phyloP scores from a whole-genome alignment of 2,329 filamentous ascomycete genomes.

The Pseudogymnoascus sp. region DNA sequence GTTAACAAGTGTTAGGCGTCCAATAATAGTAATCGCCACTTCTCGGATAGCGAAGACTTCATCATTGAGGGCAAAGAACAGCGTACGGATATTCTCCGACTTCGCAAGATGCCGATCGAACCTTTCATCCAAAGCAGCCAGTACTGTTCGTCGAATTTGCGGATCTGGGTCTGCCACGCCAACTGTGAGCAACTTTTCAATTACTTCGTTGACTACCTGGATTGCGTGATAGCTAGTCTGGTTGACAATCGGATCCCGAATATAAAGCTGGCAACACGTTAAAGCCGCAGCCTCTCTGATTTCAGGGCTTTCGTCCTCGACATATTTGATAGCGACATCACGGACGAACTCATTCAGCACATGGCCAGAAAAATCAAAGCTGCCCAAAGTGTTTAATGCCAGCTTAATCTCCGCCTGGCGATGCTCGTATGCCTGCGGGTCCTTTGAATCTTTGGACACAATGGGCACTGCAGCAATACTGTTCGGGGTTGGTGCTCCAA shows the following conservation, averaged over 20 bases:
- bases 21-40: slow-evolving; percentile 92
- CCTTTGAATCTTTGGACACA: slow-evolving; percentile 80
- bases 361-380: slow-evolving; percentile 89
- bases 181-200: slow-evolving; percentile 91
- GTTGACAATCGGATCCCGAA: slow-evolving; percentile 93
- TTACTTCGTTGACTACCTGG: slow-evolving; percentile 94
- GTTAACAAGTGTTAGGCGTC: slow-evolving; percentile 81
- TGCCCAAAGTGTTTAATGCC: slow-evolving; percentile 90
- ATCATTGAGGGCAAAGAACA: slow-evolving; percentile 94
- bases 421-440: slow-evolving; percentile 72
- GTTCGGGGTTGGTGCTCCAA: slow-evolving; percentile 81
- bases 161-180: slow-evolving; percentile 88
- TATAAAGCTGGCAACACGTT: slow-evolving; percentile 96
- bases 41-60: slow-evolving; percentile 89
- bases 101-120: slow-evolving; percentile 97
- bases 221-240: slow-evolving; percentile 96
- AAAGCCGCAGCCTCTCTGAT: slow-evolving; percentile 91
- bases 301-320: slow-evolving; percentile 89
- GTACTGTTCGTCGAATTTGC: slow-evolving; percentile 79
- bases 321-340: slow-evolving; percentile 95
- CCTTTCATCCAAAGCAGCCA: slow-evolving; percentile 81
- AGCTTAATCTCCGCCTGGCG: slow-evolving; percentile 83
- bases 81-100: slow-evolving; percentile 89
- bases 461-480: slow-evolving; percentile 74
- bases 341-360: slow-evolving; percentile 97